Evolutionary conservation across 352 stramenopile genomes (phyloP).

Genomic region (Pythium vanterpoolii): DNA sequence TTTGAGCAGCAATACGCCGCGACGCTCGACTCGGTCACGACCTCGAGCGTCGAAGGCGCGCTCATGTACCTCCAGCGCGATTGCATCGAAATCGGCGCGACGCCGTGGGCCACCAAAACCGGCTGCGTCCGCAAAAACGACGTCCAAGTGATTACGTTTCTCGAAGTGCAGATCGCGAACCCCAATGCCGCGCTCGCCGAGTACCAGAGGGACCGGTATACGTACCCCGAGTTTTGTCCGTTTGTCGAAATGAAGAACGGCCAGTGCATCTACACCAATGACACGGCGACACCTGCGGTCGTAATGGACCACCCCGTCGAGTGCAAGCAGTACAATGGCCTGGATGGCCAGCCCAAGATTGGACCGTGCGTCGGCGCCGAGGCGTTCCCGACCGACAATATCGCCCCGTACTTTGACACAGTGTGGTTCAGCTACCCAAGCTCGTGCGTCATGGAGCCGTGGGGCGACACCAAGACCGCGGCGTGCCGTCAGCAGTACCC

Average conservation of each 20-base stretch:
- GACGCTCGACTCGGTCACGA: constrained; percentile 81
- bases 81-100: constrained; percentile 64
- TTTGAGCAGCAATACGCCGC: constrained; percentile 50
- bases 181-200: constrained; percentile 29
- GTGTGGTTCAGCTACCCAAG: constrained; percentile 85
- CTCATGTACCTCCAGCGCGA: constrained; percentile 88
- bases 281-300: constrained; percentile 10
- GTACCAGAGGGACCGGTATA: constrained; percentile 43
- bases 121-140: constrained; percentile 35
- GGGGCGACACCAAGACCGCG: constrained; percentile 9
- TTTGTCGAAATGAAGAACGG: constrained; percentile 58
- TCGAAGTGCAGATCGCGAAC: constrained; percentile 31
- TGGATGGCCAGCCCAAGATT: constrained; percentile 37
- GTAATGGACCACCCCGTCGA: background rate
- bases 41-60: constrained; percentile 68
- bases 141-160: constrained; percentile 36
- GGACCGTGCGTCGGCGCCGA: constrained; percentile 49
- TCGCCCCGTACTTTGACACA: constrained; percentile 71
- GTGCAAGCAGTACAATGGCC: constrained; percentile 57
- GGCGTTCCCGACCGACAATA: constrained; percentile 36
- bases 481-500: constrained; percentile 36
- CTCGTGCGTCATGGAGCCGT: constrained; percentile 43
- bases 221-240: constrained; percentile 62
- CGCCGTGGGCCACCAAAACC: constrained; percentile 25
- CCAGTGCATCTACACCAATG: constrained; percentile 38